phyloP scores from a whole-genome alignment of 768 basidiomycete species.

The Phlegmacium glaucopus region DNA sequence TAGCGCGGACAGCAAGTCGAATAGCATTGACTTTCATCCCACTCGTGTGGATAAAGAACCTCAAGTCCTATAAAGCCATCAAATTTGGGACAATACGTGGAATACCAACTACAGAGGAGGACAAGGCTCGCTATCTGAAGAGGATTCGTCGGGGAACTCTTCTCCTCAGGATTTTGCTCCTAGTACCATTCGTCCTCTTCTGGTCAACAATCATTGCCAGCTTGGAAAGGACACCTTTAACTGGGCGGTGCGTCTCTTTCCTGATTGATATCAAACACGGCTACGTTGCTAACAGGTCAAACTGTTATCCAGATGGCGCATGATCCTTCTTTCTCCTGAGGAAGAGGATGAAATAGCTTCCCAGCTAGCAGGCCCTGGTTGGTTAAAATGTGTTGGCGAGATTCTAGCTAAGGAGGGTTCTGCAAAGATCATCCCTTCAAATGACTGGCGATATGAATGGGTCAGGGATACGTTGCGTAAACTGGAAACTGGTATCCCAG shows the following conservation, averaged over 20 bases:
- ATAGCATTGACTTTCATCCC: slow-evolving; percentile 77
- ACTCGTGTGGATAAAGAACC: slow-evolving; percentile 57
- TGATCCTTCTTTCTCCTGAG: slow-evolving; percentile 87
- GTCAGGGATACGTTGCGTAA: slow-evolving; percentile 73
- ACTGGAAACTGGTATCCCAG: slow-evolving; percentile 73
- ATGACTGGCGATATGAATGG: slow-evolving; percentile 92
- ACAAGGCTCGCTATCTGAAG: slow-evolving; percentile 43
- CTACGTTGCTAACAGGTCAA: slow-evolving; percentile 1
- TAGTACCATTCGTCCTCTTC: slow-evolving; percentile 60
- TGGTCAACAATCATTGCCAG: slow-evolving; percentile 71
- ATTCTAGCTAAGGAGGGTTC: slow-evolving; percentile 68
- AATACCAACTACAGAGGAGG: slow-evolving; percentile 50
- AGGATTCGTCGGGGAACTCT: slow-evolving; percentile 46
- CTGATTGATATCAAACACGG: slow-evolving; percentile 2
- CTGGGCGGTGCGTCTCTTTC: slow-evolving; percentile 61
- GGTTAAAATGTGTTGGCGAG: slow-evolving; percentile 80
- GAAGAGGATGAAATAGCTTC: slow-evolving; percentile 89
- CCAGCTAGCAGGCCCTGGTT: slow-evolving; percentile 79
- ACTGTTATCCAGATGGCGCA: slow-evolving; percentile 72
- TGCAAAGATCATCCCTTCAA: slow-evolving; percentile 59
- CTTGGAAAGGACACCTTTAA: slow-evolving; percentile 74
- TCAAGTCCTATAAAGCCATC: slow-evolving; percentile 47
- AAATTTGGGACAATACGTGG: slow-evolving; percentile 49
- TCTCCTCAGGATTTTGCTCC: slow-evolving; percentile 51
- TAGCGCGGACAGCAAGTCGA: slow-evolving; percentile 67